Conservation (phyloP, 2,329 filamentous ascomycete species). For the Fusarium kyushuense region DNA sequence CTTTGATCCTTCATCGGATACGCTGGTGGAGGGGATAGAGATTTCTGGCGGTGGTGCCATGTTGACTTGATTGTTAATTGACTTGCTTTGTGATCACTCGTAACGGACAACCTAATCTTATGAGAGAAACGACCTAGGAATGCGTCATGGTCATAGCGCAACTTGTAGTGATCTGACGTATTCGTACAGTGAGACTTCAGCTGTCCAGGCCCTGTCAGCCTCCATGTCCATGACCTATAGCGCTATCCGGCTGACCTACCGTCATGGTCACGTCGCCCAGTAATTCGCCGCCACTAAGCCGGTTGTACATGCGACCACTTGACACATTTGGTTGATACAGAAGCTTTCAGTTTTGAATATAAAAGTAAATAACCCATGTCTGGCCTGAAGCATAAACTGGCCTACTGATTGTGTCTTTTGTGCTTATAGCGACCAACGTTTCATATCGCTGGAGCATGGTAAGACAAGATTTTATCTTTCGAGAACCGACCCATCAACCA, state of each 20-base stretch:
- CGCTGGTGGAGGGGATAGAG: constrained; percentile 74
- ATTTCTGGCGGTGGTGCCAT: constrained; percentile 77
- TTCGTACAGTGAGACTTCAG: constrained; percentile 28
- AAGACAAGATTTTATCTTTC: too few species aligned
- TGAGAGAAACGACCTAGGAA: constrained; percentile 21
- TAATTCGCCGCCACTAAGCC: constrained; percentile 23
- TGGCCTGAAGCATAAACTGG: too few species aligned
- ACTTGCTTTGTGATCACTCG: not conserved
- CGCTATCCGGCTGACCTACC: constrained; percentile 16
- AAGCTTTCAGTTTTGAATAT: not conserved
- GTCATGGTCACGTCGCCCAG: constrained; percentile 28
- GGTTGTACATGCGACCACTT: constrained; percentile 28
- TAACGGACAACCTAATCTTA: not conserved
- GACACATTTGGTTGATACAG: not conserved
- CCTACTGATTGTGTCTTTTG: not conserved
- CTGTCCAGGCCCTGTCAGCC: constrained; percentile 20
- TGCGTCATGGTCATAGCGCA: constrained; percentile 38
- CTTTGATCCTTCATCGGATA: constrained; percentile 62
- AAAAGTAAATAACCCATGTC: not conserved
- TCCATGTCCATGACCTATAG: constrained; percentile 1
- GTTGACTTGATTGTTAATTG: constrained; percentile 30
- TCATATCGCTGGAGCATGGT: not conserved
- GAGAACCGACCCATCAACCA: not conserved
- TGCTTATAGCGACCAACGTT: not conserved
- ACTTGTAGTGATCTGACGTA: constrained; percentile 29